phyloP scores from a whole-genome alignment of 139 green algal species.

The Closterium sp. region DNA sequence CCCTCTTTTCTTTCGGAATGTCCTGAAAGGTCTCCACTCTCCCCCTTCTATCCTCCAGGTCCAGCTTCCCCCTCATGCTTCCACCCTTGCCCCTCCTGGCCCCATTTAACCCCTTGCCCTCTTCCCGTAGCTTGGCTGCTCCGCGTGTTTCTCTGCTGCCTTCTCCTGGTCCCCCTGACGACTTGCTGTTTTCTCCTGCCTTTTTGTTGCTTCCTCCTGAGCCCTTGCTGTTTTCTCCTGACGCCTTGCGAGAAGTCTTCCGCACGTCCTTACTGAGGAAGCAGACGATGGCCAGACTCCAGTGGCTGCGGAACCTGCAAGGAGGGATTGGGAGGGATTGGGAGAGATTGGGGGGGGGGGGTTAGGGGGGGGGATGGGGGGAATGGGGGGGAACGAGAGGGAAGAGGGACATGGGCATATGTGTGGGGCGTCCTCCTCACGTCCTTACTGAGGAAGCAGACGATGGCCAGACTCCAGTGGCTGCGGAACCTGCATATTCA shows the following conservation, averaged over 20 bases:
- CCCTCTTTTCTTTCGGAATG: not conserved
- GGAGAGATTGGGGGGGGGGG: too few relatives aligned
- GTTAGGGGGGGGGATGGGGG: too few relatives aligned
- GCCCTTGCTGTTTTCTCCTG: not conserved
- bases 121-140: not conserved
- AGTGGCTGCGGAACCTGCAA: too few relatives aligned
- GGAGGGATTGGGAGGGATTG: too few relatives aligned
- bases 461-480: not conserved
- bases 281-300: too few relatives aligned
- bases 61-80: not conserved
- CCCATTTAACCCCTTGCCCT: not conserved
- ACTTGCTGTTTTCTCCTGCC: not conserved
- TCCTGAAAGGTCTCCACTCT: not conserved
- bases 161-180: not conserved
- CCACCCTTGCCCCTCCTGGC: not conserved
- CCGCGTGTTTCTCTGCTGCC: not conserved
- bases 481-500: not conserved
- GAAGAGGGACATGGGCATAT: too few relatives aligned
- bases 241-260: not conserved
- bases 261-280: too few relatives aligned
- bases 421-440: not conserved
- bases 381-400: too few relatives aligned
- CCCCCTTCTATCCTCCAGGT: not conserved
- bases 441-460: not conserved
- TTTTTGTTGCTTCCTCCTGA: not conserved